phyloP scores from a whole-genome alignment of 2,329 filamentous ascomycete genomes.

The Rachicladosporium sp. region DNA sequence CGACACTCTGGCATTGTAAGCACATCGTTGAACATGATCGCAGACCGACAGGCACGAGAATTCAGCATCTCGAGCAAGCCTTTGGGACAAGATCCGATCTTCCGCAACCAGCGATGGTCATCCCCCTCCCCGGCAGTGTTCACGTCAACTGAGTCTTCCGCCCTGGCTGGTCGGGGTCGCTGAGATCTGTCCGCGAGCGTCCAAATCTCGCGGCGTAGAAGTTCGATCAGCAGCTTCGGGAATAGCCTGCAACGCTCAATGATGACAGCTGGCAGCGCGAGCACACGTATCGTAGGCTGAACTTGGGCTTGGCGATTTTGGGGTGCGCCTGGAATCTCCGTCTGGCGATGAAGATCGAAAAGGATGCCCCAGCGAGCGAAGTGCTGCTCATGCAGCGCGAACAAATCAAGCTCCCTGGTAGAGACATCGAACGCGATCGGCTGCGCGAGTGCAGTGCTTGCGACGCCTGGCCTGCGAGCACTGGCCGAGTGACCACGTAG shows the following conservation, averaged over 20 bases:
- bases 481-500: not conserved
- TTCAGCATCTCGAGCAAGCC: conserved; percentile 66
- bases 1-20: conserved; percentile 47
- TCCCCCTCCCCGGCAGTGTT: too few species aligned
- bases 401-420: conserved; percentile 44
- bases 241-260: conserved; percentile 62
- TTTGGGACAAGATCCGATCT: conserved; percentile 57
- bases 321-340: too few species aligned
- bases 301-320: too few species aligned
- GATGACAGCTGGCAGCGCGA: conserved; percentile 56
- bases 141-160: too few species aligned
- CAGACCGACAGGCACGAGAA: conserved; percentile 63
- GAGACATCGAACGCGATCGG: conserved; percentile 56
- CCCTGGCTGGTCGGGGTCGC: not conserved
- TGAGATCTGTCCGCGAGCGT: not conserved
- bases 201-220: conserved; percentile 68
- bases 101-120: conserved; percentile 41
- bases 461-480: conserved; percentile 13
- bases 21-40: conserved; percentile 76
- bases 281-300: conserved; percentile 1
- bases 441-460: conserved; percentile 28
- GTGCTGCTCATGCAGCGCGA: conserved; percentile 40
- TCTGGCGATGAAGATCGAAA: conserved; percentile 36
- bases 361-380: conserved; percentile 66
- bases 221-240: conserved; percentile 56